Base-by-base conservation (phyloP, 1,139 yeast species). In the Candida sanyaensis region DNA sequence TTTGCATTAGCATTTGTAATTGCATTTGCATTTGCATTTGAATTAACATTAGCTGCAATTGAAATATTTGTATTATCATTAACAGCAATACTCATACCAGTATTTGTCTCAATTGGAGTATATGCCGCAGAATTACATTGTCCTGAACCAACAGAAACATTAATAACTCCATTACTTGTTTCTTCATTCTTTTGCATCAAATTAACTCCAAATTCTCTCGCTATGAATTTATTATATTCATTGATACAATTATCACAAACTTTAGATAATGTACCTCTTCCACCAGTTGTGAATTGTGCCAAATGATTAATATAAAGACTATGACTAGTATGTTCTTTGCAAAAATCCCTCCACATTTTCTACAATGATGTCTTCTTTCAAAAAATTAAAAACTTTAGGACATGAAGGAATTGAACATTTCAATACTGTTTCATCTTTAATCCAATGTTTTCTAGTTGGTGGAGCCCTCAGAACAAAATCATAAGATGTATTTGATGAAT, bases 281-380 rank as follows among this genome's bases (percentile, higher is more conserved):
- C 85, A 43, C 91, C 93, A 51, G 90, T 80, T 47, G 89, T 80
- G 68, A 88, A 82, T 61, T 84, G 80, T 27, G 96, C 93, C 57
- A 81, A 69, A 44, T 77, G 75, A 60, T 90, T 92, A 52, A 92
- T 77, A 59, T 80, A 80, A 33, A 80, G 64, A 53, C 64, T 78
- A 58, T 81, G 84, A 29, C 75, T 70, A 7, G 84, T 72, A 55
- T 83, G 84, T 49, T 83, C 86, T 45, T 85, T 84, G 67, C 98
- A 92, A 62, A 86, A 11, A 92, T 80, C 29, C 90, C 96, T 17
- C 98, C 98, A 70, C 98, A 92, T 61, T 88, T 86, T 45, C 98
- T 80, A 63, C 98, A 92, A 68, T 92, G 98, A 63, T 92, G 98
- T 50, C 95, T 82, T 53, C 98, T 79, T 58, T 91, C 96, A 65